phyloP scores from a whole-genome alignment of 2,329 filamentous ascomycete genomes.

The Lachnellula suecica region DNA sequence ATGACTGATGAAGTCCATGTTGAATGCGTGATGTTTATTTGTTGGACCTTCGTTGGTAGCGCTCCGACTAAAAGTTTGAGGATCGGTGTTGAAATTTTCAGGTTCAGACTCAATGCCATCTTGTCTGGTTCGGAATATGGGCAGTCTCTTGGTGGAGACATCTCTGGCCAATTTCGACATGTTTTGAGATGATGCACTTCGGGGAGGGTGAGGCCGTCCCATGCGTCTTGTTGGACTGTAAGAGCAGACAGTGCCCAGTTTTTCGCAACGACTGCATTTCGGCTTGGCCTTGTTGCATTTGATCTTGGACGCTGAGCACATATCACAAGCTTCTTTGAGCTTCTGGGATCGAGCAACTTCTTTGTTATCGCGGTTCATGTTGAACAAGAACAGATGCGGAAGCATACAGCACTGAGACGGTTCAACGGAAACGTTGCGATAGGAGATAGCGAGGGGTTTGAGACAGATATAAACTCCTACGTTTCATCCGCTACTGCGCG shows the following conservation, averaged over 20 bases:
- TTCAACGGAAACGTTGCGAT: background rate
- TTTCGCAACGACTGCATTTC: constrained; percentile 4
- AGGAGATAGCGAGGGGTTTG: background rate
- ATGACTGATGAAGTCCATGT: background rate
- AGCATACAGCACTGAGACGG: background rate
- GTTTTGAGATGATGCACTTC: constrained; percentile 37
- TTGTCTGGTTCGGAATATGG: constrained; percentile 70
- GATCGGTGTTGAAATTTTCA: constrained; percentile 31
- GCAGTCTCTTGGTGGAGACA: constrained; percentile 86
- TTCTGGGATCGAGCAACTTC: background rate
- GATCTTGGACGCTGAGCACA: constrained; percentile 9
- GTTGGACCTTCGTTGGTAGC: too few relatives aligned
- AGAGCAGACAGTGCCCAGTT: constrained; percentile 2
- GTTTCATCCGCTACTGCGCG: background rate
- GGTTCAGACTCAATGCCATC: constrained; percentile 41
- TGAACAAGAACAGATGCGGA: background rate
- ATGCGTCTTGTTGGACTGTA: constrained; percentile 6
- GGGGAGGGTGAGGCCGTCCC: constrained; percentile 2
- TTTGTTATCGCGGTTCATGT: background rate
- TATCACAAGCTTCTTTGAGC: constrained; percentile 23
- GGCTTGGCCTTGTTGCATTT: constrained; percentile 10
- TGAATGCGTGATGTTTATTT: background rate
- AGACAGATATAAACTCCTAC: background rate
- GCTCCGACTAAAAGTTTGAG: background rate
- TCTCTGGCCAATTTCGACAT: constrained; percentile 49